Percentiles rank a stretch among this genome's conserved stretches.
Conservation (phyloP, 1,284 basidiomycete species). For the Rhodotorula sp. region DNA sequence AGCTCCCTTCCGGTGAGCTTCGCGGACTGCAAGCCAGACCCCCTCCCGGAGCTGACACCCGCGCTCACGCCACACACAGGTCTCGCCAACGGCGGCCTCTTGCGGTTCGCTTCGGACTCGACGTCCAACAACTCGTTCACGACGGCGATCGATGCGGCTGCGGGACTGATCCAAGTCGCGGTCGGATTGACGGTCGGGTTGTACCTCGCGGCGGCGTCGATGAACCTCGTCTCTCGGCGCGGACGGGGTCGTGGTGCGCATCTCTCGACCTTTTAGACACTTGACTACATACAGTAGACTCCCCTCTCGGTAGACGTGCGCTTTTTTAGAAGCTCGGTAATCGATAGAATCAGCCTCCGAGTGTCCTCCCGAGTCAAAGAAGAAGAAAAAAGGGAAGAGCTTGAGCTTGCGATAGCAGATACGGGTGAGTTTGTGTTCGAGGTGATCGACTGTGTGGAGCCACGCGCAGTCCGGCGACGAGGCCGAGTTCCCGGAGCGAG, state of each 20-base stretch:
- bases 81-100: conserved; percentile 73
- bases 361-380: no score
- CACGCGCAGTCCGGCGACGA: no score
- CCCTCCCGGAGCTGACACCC: no score
- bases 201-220: conserved; percentile 53
- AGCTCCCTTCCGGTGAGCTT: conserved; percentile 69
- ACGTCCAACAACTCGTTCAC: conserved; percentile 41
- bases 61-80: background rate
- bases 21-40: no score
- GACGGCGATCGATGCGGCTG: conserved; percentile 59
- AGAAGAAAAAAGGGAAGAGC: background rate
- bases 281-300: no score
- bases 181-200: conserved; percentile 67
- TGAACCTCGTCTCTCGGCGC: conserved; percentile 25
- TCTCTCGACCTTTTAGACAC: conserved; percentile 19
- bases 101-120: conserved; percentile 63
- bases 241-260: conserved; percentile 17
- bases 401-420: no score
- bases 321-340: no score
- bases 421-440: no score
- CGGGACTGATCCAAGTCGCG: conserved; percentile 52
- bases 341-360: no score
- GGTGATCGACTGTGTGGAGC: no score
- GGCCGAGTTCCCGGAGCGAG: no score
- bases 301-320: no score